A percentile compares a stretch with the other conserved stretches of the same genome.
Conservation (phyloP, 768 basidiomycete genomes). For the Asterophora parasitica region DNA sequence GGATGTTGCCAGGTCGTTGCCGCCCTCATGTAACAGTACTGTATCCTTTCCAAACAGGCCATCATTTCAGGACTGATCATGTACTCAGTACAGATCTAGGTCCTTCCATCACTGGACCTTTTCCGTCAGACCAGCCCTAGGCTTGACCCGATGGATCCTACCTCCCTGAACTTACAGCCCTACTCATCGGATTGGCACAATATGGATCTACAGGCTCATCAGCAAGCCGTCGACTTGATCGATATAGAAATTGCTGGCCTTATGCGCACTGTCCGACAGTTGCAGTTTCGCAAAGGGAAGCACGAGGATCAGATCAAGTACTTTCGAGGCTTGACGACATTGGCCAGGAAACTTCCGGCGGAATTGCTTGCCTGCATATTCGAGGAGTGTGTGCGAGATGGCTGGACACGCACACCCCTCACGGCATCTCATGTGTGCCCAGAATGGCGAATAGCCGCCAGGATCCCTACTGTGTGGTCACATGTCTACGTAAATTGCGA, state of each 20-base stretch:
- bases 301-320: conserved; percentile 39
- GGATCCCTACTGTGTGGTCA: conserved; percentile 53
- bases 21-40: too few species aligned
- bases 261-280: conserved; percentile 32
- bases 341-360: conserved; percentile 50
- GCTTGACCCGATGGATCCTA: too few species aligned
- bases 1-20: too few species aligned
- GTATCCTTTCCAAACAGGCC: too few species aligned
- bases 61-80: too few species aligned
- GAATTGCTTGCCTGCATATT: conserved; percentile 55
- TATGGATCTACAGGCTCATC: conserved; percentile 24
- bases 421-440: conserved; percentile 55
- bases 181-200: too few species aligned
- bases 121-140: too few species aligned
- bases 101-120: too few species aligned
- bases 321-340: conserved; percentile 43
- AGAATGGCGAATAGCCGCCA: conserved; percentile 51
- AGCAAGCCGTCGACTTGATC: conserved; percentile 34
- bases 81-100: too few species aligned
- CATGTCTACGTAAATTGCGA: conserved; percentile 48
- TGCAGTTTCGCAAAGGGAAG: conserved; percentile 38
- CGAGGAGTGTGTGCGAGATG: conserved; percentile 42
- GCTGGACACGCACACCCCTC: conserved; percentile 52
- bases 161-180: background rate
- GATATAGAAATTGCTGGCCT: conserved; percentile 41